phyloP scores from a whole-genome alignment of 305 asterid genomes.

The Solanum hybrid region DNA sequence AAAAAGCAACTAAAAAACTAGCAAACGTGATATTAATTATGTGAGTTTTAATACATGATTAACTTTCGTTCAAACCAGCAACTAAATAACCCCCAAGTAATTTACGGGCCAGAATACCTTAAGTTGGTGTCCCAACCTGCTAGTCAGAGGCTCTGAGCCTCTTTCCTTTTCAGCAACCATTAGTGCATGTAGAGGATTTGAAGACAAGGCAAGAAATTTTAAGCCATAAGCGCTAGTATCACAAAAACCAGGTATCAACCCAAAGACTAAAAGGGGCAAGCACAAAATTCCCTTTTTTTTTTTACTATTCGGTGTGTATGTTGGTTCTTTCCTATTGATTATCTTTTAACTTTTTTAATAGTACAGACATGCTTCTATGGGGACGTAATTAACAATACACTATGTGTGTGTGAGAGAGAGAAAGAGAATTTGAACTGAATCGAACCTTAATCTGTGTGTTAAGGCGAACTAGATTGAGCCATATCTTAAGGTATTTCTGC shows the following conservation, averaged over 20 bases:
- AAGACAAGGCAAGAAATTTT: neutral
- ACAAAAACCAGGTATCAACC: neutral
- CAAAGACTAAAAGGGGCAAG: neutral
- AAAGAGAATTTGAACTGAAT: neutral
- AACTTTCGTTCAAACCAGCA: neutral
- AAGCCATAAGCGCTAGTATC: neutral
- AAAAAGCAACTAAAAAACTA: neutral
- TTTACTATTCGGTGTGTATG: neutral
- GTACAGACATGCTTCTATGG: neutral
- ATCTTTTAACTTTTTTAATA: neutral
- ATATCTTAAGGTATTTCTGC: neutral
- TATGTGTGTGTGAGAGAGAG: neutral
- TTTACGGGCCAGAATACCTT: neutral
- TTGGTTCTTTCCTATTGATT: neutral
- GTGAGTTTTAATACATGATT: neutral
- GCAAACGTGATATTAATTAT: neutral
- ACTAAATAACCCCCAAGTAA: neutral
- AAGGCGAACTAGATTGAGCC: neutral
- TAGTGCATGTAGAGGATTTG: neutral
- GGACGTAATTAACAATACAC: neutral
- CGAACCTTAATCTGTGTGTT: neutral
- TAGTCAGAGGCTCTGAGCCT: neutral
- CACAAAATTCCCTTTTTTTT: neutral
- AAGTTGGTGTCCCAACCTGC: neutral
- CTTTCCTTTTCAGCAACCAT: neutral